Percentiles rank a stretch among this genome's conserved stretches.
Evolutionary conservation across 2,329 filamentous ascomycete species (phyloP).

Genomic region (Knufia fluminis): DNA sequence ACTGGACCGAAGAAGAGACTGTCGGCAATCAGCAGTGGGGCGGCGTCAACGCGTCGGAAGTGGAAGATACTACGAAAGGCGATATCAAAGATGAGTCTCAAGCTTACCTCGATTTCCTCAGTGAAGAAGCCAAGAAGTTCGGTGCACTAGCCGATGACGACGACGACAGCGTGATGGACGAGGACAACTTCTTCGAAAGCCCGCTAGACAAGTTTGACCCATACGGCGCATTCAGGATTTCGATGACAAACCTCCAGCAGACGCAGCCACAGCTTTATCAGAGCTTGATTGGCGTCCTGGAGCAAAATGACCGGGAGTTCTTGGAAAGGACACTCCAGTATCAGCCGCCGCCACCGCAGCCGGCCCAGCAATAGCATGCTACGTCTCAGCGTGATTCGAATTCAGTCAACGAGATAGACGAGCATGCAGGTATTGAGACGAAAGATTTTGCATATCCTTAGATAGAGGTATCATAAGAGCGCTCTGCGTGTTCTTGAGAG

Average conservation of each 20-base stretch:
- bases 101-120: constrained; percentile 91
- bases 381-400: not conserved
- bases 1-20: constrained; percentile 60
- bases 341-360: constrained; percentile 6
- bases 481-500: not conserved
- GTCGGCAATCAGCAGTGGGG: constrained; percentile 44
- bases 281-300: constrained; percentile 67
- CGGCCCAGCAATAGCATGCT: constrained; percentile 1
- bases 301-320: constrained; percentile 68
- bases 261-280: constrained; percentile 85
- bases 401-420: not conserved
- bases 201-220: constrained; percentile 92
- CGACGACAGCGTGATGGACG: constrained; percentile 83
- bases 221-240: constrained; percentile 77
- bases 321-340: constrained; percentile 64
- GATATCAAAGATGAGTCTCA: constrained; percentile 83
- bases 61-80: constrained; percentile 40
- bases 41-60: constrained; percentile 55
- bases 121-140: constrained; percentile 87
- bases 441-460: not conserved
- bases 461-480: not conserved
- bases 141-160: constrained; percentile 61
- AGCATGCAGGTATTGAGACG: not conserved
- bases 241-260: constrained; percentile 74
- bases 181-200: constrained; percentile 85